These are phyloP conservation scores for Penicillium capsulatum DNA, from an alignment of 2,329 filamentous ascomycete genomes.

Conservation along the genomic window DNA sequence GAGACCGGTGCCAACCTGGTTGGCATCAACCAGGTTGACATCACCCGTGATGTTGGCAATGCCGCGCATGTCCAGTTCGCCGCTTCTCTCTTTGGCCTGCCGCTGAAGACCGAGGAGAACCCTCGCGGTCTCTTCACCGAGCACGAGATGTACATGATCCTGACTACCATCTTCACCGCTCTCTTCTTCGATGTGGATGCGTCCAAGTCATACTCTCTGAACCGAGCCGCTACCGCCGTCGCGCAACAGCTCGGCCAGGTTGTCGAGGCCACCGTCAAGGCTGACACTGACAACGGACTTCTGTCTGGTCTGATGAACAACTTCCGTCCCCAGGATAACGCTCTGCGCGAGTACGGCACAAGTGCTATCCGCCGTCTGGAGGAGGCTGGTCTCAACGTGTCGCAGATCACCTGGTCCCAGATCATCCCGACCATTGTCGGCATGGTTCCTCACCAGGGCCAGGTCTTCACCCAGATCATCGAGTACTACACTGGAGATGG, in stretches of 20 bases:
- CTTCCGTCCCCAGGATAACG: conserved; percentile 50
- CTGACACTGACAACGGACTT: conserved; percentile 52
- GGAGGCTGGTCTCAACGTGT: conserved; percentile 58
- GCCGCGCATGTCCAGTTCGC: conserved; percentile 55
- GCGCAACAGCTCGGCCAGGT: conserved; percentile 57
- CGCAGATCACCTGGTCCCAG: conserved; percentile 68
- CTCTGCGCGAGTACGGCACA: conserved; percentile 60
- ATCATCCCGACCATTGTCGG: conserved; percentile 64
- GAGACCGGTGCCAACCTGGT: conserved; percentile 63
- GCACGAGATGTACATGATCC: conserved; percentile 55
- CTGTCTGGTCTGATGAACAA: conserved; percentile 51
- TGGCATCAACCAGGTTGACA: conserved; percentile 63
- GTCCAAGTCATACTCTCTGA: conserved; percentile 62
- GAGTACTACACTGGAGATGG: conserved; percentile 66
- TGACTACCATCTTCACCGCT: conserved; percentile 62
- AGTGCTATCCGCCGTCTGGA: conserved; percentile 62
- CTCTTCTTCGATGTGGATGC: conserved; percentile 65
- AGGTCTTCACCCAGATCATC: conserved; percentile 67
- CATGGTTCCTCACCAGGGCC: conserved; percentile 66
- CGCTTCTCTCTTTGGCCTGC: conserved; percentile 52
- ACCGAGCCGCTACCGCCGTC: conserved; percentile 55
- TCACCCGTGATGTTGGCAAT: conserved; percentile 58
- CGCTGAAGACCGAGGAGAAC: conserved; percentile 51
- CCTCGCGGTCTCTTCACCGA: conserved; percentile 53
- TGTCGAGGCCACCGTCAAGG: conserved; percentile 63